Evolutionary conservation across 2,329 filamentous ascomycete species (phyloP).

Genomic region (Alternaria incomplexa): DNA sequence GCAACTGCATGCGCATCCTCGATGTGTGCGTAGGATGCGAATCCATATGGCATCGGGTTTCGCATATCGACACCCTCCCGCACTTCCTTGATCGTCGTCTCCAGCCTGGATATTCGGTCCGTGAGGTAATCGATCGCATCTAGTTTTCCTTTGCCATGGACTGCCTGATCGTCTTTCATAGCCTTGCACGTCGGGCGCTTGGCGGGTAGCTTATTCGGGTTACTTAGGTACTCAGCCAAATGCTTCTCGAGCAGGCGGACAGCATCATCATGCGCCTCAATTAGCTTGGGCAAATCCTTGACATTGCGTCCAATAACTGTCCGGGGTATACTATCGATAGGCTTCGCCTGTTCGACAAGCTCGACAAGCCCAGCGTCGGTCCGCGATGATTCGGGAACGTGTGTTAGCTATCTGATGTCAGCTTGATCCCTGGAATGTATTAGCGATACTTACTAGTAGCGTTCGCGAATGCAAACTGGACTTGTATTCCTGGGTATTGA

Average conservation of each 20-base stretch:
- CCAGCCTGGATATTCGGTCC: slow-evolving; percentile 78
- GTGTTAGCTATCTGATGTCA: slow-evolving; percentile 66
- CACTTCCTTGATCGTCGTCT: slow-evolving; percentile 83
- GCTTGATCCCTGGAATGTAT: not conserved
- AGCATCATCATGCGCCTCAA: slow-evolving; percentile 78
- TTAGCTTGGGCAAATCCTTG: slow-evolving; percentile 83
- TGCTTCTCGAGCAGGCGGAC: slow-evolving; percentile 83
- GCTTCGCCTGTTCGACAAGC: slow-evolving; percentile 79
- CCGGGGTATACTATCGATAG: slow-evolving; percentile 75
- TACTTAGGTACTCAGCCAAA: slow-evolving; percentile 81
- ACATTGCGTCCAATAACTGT: slow-evolving; percentile 89
- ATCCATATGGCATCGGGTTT: slow-evolving; percentile 88
- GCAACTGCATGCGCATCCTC: slow-evolving; percentile 83
- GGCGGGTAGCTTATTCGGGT: slow-evolving; percentile 78
- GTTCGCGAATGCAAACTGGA: slow-evolving; percentile 77
- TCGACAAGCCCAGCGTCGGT: slow-evolving; percentile 89
- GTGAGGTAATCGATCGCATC: slow-evolving; percentile 96
- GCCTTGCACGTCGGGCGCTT: slow-evolving; percentile 79
- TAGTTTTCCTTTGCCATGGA: slow-evolving; percentile 72
- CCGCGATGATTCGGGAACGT: slow-evolving; percentile 75
- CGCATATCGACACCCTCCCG: slow-evolving; percentile 84
- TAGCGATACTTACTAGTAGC: slow-evolving; percentile 54
- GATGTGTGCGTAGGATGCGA: slow-evolving; percentile 89
- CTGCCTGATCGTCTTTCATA: slow-evolving; percentile 74
- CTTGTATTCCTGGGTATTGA: slow-evolving; percentile 85